These are phyloP conservation scores for Globisporangium viniferum DNA, from an alignment of 352 stramenopile genomes.

Conservation along the genomic window DNA sequence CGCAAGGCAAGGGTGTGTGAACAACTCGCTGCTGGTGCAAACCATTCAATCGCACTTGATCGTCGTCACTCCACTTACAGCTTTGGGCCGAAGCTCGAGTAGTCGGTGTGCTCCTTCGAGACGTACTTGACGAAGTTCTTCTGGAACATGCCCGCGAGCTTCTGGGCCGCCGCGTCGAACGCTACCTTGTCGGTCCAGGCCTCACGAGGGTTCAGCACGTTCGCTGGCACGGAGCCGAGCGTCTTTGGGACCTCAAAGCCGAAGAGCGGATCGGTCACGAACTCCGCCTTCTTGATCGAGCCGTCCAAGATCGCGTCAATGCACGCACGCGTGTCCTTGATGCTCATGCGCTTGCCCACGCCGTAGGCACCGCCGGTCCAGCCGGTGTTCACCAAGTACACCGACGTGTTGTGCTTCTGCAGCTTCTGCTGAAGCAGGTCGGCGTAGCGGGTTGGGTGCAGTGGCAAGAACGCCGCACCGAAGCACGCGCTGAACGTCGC, in stretches of 20 bases:
- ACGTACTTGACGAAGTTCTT: slow-evolving; percentile 88
- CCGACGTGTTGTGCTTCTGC: slow-evolving; percentile 91
- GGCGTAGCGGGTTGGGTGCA: slow-evolving; percentile 97
- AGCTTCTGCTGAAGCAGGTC: slow-evolving; percentile 97
- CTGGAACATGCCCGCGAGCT: slow-evolving; percentile 95
- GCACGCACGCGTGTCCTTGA: slow-evolving; percentile 95
- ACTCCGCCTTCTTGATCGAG: slow-evolving; percentile 89
- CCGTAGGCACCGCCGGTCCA: slow-evolving; percentile 96
- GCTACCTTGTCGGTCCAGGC: slow-evolving; percentile 91
- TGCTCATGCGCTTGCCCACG: slow-evolving; percentile 96
- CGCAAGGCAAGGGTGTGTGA: not conserved
- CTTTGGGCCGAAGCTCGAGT: slow-evolving; percentile 7
- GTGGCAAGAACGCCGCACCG: slow-evolving; percentile 95
- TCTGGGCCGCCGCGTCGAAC: slow-evolving; percentile 91
- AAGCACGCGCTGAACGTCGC: slow-evolving; percentile 98
- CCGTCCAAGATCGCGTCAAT: slow-evolving; percentile 97
- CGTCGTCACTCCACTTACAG: not conserved
- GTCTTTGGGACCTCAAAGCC: slow-evolving; percentile 91
- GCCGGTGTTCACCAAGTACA: slow-evolving; percentile 97
- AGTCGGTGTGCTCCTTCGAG: not conserved
- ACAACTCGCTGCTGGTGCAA: not conserved
- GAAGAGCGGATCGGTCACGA: slow-evolving; percentile 90
- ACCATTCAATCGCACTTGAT: not conserved
- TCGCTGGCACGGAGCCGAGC: slow-evolving; percentile 82
- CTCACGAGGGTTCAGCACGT: slow-evolving; percentile 90